A percentile compares a stretch with the other conserved stretches of the same genome.
phyloP scores from a whole-genome alignment of 148 eudicot species.

The Hydrangea macrophylla region DNA sequence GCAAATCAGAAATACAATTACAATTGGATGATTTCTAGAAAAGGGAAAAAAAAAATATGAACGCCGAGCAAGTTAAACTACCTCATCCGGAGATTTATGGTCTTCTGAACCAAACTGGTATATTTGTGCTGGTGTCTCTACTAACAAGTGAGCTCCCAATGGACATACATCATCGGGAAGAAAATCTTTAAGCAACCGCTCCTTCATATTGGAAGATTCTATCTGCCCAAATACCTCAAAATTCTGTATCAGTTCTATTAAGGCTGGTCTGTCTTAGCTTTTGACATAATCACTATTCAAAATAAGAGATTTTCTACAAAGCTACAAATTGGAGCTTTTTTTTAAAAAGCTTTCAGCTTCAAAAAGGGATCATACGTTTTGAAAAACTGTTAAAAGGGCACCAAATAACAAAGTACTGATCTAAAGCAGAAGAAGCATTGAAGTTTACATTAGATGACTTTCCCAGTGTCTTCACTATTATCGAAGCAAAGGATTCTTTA shows the following conservation, averaged over 20 bases:
- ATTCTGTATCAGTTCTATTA: neutral
- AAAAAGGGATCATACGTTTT: too few relatives aligned
- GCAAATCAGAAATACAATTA: slow-evolving; percentile 10
- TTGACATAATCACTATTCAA: too few relatives aligned
- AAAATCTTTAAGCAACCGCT: slow-evolving; percentile 60
- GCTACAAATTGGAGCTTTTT: too few relatives aligned
- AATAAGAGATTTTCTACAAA: too few relatives aligned
- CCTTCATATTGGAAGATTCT: slow-evolving; percentile 36
- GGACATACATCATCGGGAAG: slow-evolving; percentile 59
- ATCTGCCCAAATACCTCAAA: slow-evolving; percentile 27
- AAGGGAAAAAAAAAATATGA: neutral
- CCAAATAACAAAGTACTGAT: neutral
- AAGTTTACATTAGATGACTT: slow-evolving; percentile 36
- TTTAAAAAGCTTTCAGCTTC: too few relatives aligned
- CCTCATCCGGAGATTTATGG: slow-evolving; percentile 40
- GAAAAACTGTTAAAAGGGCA: too few relatives aligned
- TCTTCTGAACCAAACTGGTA: slow-evolving; percentile 34
- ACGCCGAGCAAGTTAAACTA: slow-evolving; percentile 13
- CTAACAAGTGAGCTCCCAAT: slow-evolving; percentile 42
- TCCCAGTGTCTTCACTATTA: slow-evolving; percentile 41
- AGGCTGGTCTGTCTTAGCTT: too few relatives aligned
- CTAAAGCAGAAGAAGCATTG: neutral
- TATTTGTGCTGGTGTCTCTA: slow-evolving; percentile 35
- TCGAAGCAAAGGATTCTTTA: slow-evolving; percentile 50
- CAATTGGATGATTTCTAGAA: neutral